phyloP scores from a whole-genome alignment of 495 filamentous ascomycete genomes.

The Friedmanniomyces endolithicus region DNA sequence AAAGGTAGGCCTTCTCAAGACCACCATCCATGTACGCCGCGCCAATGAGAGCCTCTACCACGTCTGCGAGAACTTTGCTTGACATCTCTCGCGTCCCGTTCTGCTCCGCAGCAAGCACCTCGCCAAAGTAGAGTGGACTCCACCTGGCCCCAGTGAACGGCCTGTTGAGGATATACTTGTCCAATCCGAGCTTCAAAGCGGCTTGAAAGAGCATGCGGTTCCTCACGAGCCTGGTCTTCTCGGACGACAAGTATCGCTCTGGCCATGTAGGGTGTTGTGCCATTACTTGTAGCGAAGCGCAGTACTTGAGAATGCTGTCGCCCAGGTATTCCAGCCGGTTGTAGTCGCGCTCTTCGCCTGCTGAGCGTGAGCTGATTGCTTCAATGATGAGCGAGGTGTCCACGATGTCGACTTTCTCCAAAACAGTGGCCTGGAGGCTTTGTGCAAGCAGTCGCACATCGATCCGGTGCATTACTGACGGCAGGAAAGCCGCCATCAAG shows the following conservation, averaged over 20 bases:
- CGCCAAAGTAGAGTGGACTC: constrained; percentile 49
- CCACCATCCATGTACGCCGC: constrained; percentile 65
- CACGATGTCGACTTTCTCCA: constrained; percentile 41
- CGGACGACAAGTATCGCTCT: constrained; percentile 61
- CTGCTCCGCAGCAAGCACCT: constrained; percentile 28
- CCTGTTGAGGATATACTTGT: constrained; percentile 60
- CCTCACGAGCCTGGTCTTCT: constrained; percentile 57
- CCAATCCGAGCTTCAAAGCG: constrained; percentile 50
- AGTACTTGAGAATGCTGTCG: constrained; percentile 73
- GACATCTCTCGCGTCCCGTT: constrained; percentile 39
- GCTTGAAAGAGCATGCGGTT: constrained; percentile 58
- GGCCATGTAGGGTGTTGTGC: constrained; percentile 57
- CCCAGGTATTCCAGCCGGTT: constrained; percentile 84
- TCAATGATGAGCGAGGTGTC: constrained; percentile 49
- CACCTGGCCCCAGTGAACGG: constrained; percentile 59
- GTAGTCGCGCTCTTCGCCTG: constrained; percentile 55
- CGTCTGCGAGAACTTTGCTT: constrained; percentile 77
- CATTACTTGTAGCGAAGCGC: constrained; percentile 53
- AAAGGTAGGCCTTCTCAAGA: constrained; percentile 46
- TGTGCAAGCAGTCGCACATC: constrained; percentile 53
- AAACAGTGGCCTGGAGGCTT: constrained; percentile 46
- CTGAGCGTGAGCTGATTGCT: constrained; percentile 57
- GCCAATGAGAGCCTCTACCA: constrained; percentile 77
- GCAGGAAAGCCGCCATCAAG: constrained; percentile 59
- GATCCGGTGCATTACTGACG: constrained; percentile 59